phyloP scores from a whole-genome alignment of 345 rosid genomes.

The Murraya paniculata region DNA sequence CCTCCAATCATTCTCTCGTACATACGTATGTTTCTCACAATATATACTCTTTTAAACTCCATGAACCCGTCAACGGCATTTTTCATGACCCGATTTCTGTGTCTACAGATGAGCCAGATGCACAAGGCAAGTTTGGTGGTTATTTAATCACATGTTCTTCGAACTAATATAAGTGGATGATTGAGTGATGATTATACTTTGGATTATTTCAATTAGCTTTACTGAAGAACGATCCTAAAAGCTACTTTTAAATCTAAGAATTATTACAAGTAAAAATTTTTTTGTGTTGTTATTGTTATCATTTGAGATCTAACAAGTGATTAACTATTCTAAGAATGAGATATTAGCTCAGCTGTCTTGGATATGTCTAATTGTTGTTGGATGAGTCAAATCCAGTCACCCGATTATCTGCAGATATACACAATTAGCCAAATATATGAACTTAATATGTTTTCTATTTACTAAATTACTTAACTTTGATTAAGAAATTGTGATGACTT shows the following conservation, averaged over 20 bases:
- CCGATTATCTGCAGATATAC: not conserved
- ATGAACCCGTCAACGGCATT: not conserved
- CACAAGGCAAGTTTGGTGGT: not conserved
- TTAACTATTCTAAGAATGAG: not conserved
- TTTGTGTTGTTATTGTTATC: not conserved
- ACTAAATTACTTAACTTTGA: not conserved
- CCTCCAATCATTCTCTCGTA: not conserved
- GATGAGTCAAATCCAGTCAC: conserved; percentile 22
- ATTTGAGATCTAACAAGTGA: not conserved
- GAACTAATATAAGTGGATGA: not conserved
- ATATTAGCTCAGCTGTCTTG: not conserved
- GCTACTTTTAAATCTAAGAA: not conserved
- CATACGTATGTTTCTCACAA: too few relatives aligned
- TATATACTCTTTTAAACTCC: too few relatives aligned
- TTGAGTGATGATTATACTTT: not conserved
- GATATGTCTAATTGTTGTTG: conserved; percentile 11
- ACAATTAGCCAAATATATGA: not conserved
- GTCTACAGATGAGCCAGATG: not conserved
- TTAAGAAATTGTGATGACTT: not conserved
- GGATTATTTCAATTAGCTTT: not conserved
- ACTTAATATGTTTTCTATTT: not conserved
- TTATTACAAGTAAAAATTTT: not conserved
- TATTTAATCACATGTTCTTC: too few relatives aligned
- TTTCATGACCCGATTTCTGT: not conserved
- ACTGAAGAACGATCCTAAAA: not conserved